A percentile compares a stretch with the other conserved stretches of the same genome.
These are phyloP conservation scores for Closterium sp. DNA, from an alignment of 139 green algal species.

Conservation along the genomic window DNA sequence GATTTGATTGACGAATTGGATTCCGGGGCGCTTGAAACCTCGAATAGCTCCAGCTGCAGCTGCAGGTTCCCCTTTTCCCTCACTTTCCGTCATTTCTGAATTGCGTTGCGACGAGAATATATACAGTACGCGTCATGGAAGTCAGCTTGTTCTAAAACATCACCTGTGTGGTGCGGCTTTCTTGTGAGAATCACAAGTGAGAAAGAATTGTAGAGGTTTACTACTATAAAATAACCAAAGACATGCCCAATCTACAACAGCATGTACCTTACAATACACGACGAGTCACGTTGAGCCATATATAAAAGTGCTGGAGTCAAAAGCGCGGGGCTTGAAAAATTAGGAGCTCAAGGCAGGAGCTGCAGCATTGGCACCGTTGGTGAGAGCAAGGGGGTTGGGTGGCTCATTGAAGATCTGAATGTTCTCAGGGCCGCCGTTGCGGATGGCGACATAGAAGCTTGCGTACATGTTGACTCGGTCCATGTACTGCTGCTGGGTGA, in stretches of 20 bases:
- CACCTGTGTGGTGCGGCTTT: no score
- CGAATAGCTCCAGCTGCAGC: background rate
- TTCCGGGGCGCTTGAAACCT: background rate
- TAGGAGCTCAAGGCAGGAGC: background rate
- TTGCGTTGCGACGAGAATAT: no score
- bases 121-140: no score
- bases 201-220: no score
- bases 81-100: background rate
- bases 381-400: slow-evolving; percentile 20
- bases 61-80: background rate
- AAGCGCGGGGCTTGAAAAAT: background rate
- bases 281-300: background rate
- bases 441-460: slow-evolving; percentile 53
- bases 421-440: slow-evolving; percentile 11
- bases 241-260: no score
- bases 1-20: background rate
- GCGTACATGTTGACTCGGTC: slow-evolving; percentile 65
- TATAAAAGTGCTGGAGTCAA: background rate
- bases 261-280: background rate
- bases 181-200: no score
- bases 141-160: no score
- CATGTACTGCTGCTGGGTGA: slow-evolving; percentile 78
- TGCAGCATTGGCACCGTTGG: background rate
- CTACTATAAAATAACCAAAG: no score
- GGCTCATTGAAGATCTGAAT: slow-evolving; percentile 23